Evolutionary conservation across 2,329 filamentous ascomycete species (phyloP).

Genomic region (Cladophialophora carrionii): DNA sequence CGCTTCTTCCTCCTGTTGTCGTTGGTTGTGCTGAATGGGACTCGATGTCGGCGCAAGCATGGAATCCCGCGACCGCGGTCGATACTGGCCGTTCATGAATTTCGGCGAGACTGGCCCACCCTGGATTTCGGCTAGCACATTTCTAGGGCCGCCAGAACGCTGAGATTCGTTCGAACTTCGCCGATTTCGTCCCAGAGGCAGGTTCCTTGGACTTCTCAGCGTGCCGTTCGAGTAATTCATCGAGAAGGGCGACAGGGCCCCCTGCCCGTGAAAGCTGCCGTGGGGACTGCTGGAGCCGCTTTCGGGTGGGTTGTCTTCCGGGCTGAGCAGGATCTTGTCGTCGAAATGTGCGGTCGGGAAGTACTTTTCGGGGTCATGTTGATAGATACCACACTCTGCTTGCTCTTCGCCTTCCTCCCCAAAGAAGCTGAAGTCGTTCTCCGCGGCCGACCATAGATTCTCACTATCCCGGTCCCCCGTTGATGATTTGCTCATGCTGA

Average conservation of each 20-base stretch:
- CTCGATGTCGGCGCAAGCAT: slow-evolving; percentile 22
- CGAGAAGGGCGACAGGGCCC: slow-evolving; percentile 26
- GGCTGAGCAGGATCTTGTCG: slow-evolving; percentile 49
- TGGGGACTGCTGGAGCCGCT: slow-evolving; percentile 28
- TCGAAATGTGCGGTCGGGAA: slow-evolving; percentile 51
- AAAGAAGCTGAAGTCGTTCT: slow-evolving; percentile 65
- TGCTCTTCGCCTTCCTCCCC: slow-evolving; percentile 50
- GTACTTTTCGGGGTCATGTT: slow-evolving; percentile 49
- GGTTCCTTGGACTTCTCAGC: slow-evolving; percentile 33
- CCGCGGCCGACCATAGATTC: slow-evolving; percentile 62
- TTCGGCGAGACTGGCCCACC: slow-evolving; percentile 23
- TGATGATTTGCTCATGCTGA: slow-evolving; percentile 56
- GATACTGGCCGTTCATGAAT: slow-evolving; percentile 20
- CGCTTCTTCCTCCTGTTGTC: slow-evolving; percentile 25
- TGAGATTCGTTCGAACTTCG: slow-evolving; percentile 34
- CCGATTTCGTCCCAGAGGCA: slow-evolving; percentile 37
- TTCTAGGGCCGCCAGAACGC: slow-evolving; percentile 17
- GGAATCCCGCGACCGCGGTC: slow-evolving; percentile 15
- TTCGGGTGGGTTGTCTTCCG: slow-evolving; percentile 41
- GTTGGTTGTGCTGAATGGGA: slow-evolving; percentile 20
- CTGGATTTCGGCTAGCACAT: slow-evolving; percentile 20
- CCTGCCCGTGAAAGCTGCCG: slow-evolving; percentile 24
- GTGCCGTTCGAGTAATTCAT: slow-evolving; percentile 25
- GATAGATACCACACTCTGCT: slow-evolving; percentile 56
- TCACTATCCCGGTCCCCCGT: slow-evolving; percentile 64